Percentiles rank a stretch among this genome's conserved stretches.
Evolutionary conservation across 2,329 filamentous ascomycete species (phyloP).

Genomic region (Fusarium sp.): DNA sequence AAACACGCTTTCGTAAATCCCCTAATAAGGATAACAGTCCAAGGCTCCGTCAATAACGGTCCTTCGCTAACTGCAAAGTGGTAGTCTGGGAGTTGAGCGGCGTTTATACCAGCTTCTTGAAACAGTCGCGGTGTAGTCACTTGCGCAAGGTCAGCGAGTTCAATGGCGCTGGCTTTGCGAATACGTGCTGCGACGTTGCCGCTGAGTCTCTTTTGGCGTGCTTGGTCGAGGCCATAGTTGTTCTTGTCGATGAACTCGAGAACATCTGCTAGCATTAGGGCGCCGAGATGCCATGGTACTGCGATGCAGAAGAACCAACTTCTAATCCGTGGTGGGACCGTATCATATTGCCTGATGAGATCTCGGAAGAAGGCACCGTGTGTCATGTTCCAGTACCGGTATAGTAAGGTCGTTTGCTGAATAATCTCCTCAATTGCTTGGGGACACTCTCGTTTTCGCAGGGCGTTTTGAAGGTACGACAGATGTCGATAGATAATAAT

Average conservation of each 20-base stretch:
- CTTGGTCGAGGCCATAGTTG: neutral
- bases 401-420: neutral
- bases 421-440: neutral
- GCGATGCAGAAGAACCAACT: neutral
- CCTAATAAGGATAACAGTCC: neutral
- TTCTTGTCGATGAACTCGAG: neutral
- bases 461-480: neutral
- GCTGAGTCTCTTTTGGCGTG: neutral
- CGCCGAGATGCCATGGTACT: neutral
- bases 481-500: neutral
- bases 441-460: neutral
- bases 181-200: neutral
- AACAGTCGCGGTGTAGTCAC: rapidly evolving
- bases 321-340: neutral
- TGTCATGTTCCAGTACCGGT: neutral
- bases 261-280: neutral
- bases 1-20: neutral
- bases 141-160: neutral
- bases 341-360: neutral
- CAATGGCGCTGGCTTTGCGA: neutral
- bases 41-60: rapidly evolving
- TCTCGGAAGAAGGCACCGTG: neutral
- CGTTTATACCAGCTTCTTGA: neutral
- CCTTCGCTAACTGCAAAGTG: neutral
- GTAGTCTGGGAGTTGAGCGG: neutral